These are phyloP conservation scores for Paramecium caudatum DNA, from an alignment of 73 alveolate species.

Conservation along the genomic window DNA sequence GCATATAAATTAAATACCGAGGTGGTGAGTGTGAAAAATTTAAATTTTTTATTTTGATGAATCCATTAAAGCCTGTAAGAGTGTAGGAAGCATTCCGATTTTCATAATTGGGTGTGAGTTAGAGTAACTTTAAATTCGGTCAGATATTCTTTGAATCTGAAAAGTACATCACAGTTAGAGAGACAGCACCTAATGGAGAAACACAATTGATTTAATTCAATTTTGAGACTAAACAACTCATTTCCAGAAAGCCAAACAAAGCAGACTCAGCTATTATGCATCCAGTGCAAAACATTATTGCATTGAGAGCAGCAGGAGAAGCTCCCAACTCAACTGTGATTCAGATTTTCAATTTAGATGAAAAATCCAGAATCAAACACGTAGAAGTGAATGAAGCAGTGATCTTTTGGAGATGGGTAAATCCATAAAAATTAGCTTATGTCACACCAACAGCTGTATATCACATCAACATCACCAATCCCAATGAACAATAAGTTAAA, in stretches of 20 bases:
- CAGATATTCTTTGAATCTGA: slow-evolving; percentile 93
- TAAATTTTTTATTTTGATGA: slow-evolving; percentile 25
- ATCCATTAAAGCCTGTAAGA: slow-evolving; percentile 42
- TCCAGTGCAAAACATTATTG: slow-evolving; percentile 94
- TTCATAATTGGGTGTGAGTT: slow-evolving; percentile 86
- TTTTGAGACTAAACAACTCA: slow-evolving; percentile 11
- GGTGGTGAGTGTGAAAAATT: slow-evolving; percentile 20
- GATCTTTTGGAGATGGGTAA: slow-evolving; percentile 90
- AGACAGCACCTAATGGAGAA: slow-evolving; percentile 81
- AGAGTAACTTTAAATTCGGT: slow-evolving; percentile 92
- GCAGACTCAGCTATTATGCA: slow-evolving; percentile 98
- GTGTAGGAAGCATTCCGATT: slow-evolving; percentile 51
- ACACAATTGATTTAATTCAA: slow-evolving; percentile 58
- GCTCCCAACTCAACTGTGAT: slow-evolving; percentile 78
- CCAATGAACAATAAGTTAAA: slow-evolving; percentile 66
- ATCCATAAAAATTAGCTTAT: slow-evolving; percentile 81
- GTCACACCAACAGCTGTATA: slow-evolving; percentile 87
- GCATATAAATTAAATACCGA: slow-evolving; percentile 13
- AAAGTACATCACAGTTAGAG: slow-evolving; percentile 94
- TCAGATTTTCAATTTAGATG: slow-evolving; percentile 87
- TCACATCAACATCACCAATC: slow-evolving; percentile 84
- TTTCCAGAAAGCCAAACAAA: slow-evolving; percentile 93
- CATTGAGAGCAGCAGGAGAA: slow-evolving; percentile 93
- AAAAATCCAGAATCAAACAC: slow-evolving; percentile 84
- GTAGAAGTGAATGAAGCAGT: slow-evolving; percentile 86